Conservation (phyloP, 2,329 filamentous ascomycete genomes). For the Fusarium sp. region DNA sequence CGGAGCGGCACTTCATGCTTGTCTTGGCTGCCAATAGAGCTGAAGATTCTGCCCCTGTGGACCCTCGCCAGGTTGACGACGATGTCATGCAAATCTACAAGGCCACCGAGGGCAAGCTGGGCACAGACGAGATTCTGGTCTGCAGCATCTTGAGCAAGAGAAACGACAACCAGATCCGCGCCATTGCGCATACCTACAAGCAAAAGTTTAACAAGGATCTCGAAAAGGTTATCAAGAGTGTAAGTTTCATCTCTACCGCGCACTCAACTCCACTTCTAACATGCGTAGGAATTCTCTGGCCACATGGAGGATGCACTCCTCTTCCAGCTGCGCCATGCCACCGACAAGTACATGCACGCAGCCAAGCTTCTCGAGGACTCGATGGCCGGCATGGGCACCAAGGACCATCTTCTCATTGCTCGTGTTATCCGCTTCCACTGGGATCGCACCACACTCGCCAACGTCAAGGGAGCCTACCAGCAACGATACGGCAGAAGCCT, state of each 20-base stretch:
- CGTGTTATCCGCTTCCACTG: constrained; percentile 87
- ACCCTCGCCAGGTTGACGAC: constrained; percentile 77
- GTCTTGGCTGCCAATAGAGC: constrained; percentile 79
- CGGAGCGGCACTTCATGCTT: constrained; percentile 85
- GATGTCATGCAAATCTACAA: constrained; percentile 83
- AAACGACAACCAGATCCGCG: constrained; percentile 86
- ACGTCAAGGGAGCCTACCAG: constrained; percentile 83
- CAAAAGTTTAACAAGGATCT: constrained; percentile 77
- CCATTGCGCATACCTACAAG: constrained; percentile 81
- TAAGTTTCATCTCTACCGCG: constrained; percentile 48
- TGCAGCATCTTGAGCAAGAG: constrained; percentile 81
- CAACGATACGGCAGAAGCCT: constrained; percentile 77
- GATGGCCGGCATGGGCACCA: constrained; percentile 90
- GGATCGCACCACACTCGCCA: constrained; percentile 79
- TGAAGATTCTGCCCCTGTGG: constrained; percentile 81
- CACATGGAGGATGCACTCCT: constrained; percentile 91
- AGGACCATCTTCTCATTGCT: constrained; percentile 82
- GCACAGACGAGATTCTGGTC: constrained; percentile 80
- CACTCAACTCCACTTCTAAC: not conserved
- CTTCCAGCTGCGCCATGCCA: constrained; percentile 80
- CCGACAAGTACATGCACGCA: constrained; percentile 86
- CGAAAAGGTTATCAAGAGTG: constrained; percentile 78
- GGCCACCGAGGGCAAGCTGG: constrained; percentile 78
- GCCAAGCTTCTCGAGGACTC: constrained; percentile 84
- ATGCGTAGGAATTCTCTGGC: constrained; percentile 79